Evolutionary conservation across 805 yeast genomes (phyloP), one percentile per base, ranked within the genome.

Genomic region (Candida jianshihensis): DNA sequence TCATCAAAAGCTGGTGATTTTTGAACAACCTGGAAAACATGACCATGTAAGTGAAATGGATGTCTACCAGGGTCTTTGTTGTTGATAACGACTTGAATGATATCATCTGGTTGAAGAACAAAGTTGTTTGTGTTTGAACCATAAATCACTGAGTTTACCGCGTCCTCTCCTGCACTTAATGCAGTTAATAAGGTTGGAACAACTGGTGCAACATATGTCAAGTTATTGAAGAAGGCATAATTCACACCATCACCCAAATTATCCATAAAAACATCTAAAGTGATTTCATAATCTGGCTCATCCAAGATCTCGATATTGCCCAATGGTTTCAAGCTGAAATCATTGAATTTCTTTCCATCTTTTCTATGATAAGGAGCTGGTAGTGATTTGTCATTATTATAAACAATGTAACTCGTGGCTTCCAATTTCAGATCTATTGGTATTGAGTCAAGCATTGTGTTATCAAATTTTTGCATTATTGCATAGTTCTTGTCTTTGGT

Each of bases 21-120:
- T 35, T 68, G 68, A 24, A 80, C 60, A 16, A 79, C 59, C 58
- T 78, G 85, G 63, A 79, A 79, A 33, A 57, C 68, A 50, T 80
- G 86, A n/a, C 87, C 87, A 49, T 79, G 87, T 48, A 79, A 65
- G 55, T 79, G 87, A 72, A 79, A 79, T 18, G 86, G 86, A 54
- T 79, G 87, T 46, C 77, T 77, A 37, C 86, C 82, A 4, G 79
- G 78, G 55, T 87, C 96, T 48, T 66, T 70, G 52, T 87, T 87
- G 53, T 85, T 81, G 26, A 87, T 57, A 1, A 85, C 81, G 27
- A 87, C 57, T 49, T 87, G 95, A 32, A 88, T 68, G 30, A 78
- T 71, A 35, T 80, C 83, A 35, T 73, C 71, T 13, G 67, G 56
- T 44, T 76, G 75, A 26, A 85, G 63, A 8, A 84, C 73, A 53